phyloP scores from a whole-genome alignment of 306 rosid genomes.

The Sesbania bispinosa region DNA sequence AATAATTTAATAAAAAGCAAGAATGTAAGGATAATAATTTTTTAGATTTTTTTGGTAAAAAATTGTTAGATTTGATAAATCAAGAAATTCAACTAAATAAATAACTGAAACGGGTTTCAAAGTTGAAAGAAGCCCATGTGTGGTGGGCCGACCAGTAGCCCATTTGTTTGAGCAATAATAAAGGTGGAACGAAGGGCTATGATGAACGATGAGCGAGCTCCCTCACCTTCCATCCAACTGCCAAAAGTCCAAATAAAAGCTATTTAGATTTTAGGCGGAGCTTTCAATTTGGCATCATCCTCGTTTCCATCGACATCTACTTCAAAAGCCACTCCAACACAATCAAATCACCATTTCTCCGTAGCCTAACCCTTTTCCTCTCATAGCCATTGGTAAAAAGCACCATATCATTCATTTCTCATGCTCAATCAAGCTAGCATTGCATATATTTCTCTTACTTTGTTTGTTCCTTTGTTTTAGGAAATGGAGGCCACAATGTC shows the following conservation, averaged over 20 bases:
- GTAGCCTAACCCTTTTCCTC: neutral
- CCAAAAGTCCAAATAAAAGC: neutral
- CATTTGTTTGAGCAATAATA: neutral
- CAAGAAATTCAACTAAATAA: neutral
- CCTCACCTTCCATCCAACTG: neutral
- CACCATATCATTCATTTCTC: neutral
- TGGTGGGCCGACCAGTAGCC: neutral
- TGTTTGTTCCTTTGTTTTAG: neutral
- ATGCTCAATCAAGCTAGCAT: neutral
- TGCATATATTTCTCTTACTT: neutral
- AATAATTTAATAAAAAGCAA: no score
- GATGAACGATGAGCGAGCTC: neutral
- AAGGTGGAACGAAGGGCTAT: neutral
- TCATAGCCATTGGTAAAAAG: neutral
- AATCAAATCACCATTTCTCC: neutral
- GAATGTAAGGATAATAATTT: no score
- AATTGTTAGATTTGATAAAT: neutral
- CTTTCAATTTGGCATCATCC: neutral
- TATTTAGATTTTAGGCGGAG: slow-evolving; percentile 2
- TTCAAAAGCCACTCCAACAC: neutral
- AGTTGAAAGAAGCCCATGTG: neutral
- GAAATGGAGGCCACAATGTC: slow-evolving; percentile 72
- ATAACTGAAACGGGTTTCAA: neutral
- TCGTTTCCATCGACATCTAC: slow-evolving; percentile 4
- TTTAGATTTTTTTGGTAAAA: neutral